These are phyloP conservation scores for Ascochyta lentis DNA, from an alignment of 2,329 filamentous ascomycete species.

Conservation along the genomic window DNA sequence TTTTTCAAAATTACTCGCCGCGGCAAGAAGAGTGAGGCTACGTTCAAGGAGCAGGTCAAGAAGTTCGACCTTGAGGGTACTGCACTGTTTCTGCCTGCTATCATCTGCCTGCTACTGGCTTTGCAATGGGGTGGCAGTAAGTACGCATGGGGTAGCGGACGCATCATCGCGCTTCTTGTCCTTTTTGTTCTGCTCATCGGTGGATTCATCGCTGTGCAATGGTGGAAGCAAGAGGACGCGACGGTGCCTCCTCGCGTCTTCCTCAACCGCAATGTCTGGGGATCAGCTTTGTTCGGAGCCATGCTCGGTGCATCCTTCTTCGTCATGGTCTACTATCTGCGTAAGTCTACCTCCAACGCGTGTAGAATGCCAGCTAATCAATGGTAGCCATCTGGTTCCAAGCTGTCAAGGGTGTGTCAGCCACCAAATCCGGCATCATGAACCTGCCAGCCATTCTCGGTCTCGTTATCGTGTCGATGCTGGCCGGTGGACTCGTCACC, in stretches of 20 bases:
- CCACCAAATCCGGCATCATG: conserved; percentile 57
- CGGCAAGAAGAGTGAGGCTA: conserved; percentile 41
- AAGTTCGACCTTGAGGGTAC: conserved; percentile 58
- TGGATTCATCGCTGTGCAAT: conserved; percentile 52
- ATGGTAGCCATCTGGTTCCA: conserved; percentile 56
- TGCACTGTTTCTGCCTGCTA: conserved; percentile 53
- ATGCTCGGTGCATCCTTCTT: conserved; percentile 55
- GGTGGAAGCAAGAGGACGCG: conserved; percentile 53
- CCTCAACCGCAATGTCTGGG: conserved; percentile 54
- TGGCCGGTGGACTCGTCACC: conserved; percentile 50
- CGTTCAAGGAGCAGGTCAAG: conserved; percentile 48
- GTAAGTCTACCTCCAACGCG: conserved; percentile 15
- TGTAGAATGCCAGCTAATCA: conserved; percentile 16
- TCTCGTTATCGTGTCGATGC: conserved; percentile 53
- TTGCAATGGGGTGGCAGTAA: conserved; percentile 59
- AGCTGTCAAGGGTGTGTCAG: conserved; percentile 55
- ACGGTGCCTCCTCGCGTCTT: conserved; percentile 57
- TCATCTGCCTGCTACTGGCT: conserved; percentile 58
- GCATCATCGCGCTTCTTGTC: conserved; percentile 57
- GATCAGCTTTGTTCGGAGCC: conserved; percentile 50
- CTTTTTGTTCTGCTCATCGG: conserved; percentile 52
- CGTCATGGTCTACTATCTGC: conserved; percentile 54
- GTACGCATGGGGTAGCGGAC: conserved; percentile 54
- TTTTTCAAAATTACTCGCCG: conserved; percentile 47
- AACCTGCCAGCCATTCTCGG: conserved; percentile 56